Conservation (phyloP, 2,329 filamentous ascomycete genomes). For the Colletotrichum gloeosporioides region DNA sequence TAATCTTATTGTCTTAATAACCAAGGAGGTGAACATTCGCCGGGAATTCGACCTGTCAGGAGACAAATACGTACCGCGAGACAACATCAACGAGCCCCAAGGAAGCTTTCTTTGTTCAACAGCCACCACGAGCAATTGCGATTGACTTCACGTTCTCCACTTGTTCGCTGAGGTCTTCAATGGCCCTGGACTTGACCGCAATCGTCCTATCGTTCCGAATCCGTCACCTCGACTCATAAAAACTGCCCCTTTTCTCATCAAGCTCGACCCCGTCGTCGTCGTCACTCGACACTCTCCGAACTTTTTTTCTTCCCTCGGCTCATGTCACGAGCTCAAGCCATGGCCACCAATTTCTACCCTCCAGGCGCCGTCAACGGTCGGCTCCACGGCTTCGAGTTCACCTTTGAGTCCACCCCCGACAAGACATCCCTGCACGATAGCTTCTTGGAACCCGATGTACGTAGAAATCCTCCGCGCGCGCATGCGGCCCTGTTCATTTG, state of each 20-base stretch:
- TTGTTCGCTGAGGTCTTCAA: constrained; percentile 7
- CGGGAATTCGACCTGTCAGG: background rate
- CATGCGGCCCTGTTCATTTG: background rate
- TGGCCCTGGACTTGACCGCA: constrained; percentile 1
- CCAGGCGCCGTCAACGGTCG: constrained; percentile 7
- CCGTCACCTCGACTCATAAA: background rate
- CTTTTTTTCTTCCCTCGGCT: background rate
- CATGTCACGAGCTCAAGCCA: constrained; percentile 4
- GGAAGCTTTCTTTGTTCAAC: background rate
- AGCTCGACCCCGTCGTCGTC: background rate
- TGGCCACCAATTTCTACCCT: constrained; percentile 4
- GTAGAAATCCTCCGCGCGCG: background rate
- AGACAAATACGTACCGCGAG: background rate
- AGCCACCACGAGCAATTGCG: background rate
- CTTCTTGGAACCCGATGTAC: constrained; percentile 19
- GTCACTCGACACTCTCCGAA: background rate
- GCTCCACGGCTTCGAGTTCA: constrained; percentile 21
- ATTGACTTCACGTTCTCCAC: background rate
- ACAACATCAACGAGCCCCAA: background rate
- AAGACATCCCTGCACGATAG: constrained; percentile 22
- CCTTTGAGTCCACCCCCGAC: constrained; percentile 22
- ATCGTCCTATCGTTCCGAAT: constrained; percentile 2
- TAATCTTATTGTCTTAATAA: background rate
- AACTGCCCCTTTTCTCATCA: background rate
- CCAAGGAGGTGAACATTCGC: background rate